These are phyloP conservation scores for Escovopsis sp. DNA, from an alignment of 2,329 filamentous ascomycete genomes.

Conservation along the genomic window DNA sequence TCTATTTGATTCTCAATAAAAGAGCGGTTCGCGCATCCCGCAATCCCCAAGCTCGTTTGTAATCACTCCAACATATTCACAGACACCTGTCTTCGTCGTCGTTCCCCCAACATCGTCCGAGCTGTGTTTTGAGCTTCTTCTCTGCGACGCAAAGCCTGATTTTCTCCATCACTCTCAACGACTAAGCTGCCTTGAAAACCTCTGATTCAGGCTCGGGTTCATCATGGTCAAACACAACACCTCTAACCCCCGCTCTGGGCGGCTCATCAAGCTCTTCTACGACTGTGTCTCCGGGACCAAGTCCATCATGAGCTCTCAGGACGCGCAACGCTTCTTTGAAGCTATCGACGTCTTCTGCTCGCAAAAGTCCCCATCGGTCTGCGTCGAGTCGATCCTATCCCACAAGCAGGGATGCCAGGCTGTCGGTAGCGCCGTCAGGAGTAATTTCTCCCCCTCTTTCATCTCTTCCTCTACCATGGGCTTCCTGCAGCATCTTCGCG, in stretches of 20 bases:
- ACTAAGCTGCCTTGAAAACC: neutral
- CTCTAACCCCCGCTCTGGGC: slow-evolving; percentile 1
- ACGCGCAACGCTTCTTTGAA: slow-evolving; percentile 8
- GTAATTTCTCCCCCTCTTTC: slow-evolving; percentile 2
- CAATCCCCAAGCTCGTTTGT: too few species aligned
- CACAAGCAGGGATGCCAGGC: slow-evolving; percentile 2
- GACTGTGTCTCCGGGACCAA: slow-evolving; percentile 3
- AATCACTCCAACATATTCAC: too few species aligned
- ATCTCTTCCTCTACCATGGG: slow-evolving; percentile 1
- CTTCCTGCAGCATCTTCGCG: slow-evolving; percentile 3
- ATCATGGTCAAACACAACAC: neutral
- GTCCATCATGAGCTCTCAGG: slow-evolving; percentile 3
- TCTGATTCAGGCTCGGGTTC: neutral
- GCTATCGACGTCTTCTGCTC: slow-evolving; percentile 4
- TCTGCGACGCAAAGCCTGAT: too few species aligned
- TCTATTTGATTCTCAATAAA: too few species aligned
- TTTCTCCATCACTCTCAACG: neutral
- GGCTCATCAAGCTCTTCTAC: slow-evolving; percentile 5
- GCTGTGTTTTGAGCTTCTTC: too few species aligned
- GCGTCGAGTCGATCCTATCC: slow-evolving; percentile 5
- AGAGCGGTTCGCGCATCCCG: too few species aligned
- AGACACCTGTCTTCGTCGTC: too few species aligned
- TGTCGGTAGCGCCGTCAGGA: slow-evolving; percentile 4
- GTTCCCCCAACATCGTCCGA: too few species aligned
- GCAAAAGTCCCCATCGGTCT: slow-evolving; percentile 3